Evolutionary conservation across 2,329 filamentous ascomycete genomes (phyloP), one percentile per base, ranked within the genome.

Genomic region (Ploettnerulaceae sp.): DNA sequence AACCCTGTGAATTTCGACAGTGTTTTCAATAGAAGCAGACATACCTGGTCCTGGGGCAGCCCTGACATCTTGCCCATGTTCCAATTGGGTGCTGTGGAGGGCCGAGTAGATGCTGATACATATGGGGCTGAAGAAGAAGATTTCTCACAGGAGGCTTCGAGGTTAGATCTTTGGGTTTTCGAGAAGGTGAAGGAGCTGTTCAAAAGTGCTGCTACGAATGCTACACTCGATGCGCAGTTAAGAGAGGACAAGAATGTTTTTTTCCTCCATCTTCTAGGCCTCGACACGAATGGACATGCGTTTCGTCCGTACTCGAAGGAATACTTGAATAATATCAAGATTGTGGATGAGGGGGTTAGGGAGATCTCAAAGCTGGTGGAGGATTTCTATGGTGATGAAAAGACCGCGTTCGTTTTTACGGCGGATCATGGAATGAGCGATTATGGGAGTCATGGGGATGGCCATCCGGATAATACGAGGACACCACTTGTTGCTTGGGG

Each of bases 361-460:
- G 86, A 95, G 66, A 84, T 95, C 39, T 84, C 85, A 0, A 75
- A 85, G 53, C 64, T 95, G 44, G 82, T 96, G 39, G 81, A 95
- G 26, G 77, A 84, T 9, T 98, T 97, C 64, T 98, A 96, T 60
- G 75, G 70, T 4, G 84, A 89, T 57, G 84, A 79, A 45, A 83
- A 93, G 66, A 97, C 93, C 0, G 89, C 94, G 0, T 98, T 91
- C 64, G 80, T 98, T 12, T 98, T 98, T 64, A 98, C 94, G 1
- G 93, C 93, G 6, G 93, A 98, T 62, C 93, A 98, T 66, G 93
- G 93, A 14, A 98, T 98, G 93, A 97, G 89, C 62, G 93, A 98
- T 67, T 96, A 86, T 84, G 93, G 94, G n/a, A 97, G 90, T 58
- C 94, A 98, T 65, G 94, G 94, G 28, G 93, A 98, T 65, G 93